Evolutionary conservation across 345 rosid genomes (phyloP), one percentile per base, ranked within the genome.

Genomic region (Geranium brycei): DNA sequence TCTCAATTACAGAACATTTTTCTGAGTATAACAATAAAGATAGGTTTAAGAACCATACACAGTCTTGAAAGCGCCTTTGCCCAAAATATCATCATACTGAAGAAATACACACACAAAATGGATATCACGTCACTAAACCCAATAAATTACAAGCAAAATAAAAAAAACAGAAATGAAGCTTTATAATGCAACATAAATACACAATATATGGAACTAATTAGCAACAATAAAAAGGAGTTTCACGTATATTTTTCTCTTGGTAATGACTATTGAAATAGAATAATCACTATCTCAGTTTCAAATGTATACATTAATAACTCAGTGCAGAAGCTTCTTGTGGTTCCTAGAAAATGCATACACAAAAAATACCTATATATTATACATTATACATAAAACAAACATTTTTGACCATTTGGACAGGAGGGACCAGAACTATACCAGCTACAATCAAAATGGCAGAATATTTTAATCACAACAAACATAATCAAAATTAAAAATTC

Each of bases 41-140:
- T 16, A 72, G 66, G 80, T 62, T 58, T 57, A n/a, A 72, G 81
- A 81, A 77, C 58, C 87, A 85, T 89, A 89, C 96, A 89, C 96
- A 77, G 89, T 89, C 86, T 89, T 89, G 85, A 83, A 89, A 58
- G 96, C 96, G 72, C 96, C 96, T 81, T 72, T 85, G 66, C 96
- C 96, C 77, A 89, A 73, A 19, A 87, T 69, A 69, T 89, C 96
- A 83, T 85, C 85, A 67, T 76, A 81, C 93, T 87, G 82, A 70
- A 74, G 64, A n/a, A 73, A 64, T 16, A 16, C 72, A 38, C 64
- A 63, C 47, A 14, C 68, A 72, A 60, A 30, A 17, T 5, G 57
- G 61, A 28, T 19, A 60, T 17, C 55, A 62, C 15, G 64, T 47
- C 56, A 59, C 70, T 63, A 56, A 31, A 65, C 11, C 53, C 15